These are phyloP conservation scores for Petunia hybrid DNA, from an alignment of 305 asterid genomes.

Conservation along the genomic window DNA sequence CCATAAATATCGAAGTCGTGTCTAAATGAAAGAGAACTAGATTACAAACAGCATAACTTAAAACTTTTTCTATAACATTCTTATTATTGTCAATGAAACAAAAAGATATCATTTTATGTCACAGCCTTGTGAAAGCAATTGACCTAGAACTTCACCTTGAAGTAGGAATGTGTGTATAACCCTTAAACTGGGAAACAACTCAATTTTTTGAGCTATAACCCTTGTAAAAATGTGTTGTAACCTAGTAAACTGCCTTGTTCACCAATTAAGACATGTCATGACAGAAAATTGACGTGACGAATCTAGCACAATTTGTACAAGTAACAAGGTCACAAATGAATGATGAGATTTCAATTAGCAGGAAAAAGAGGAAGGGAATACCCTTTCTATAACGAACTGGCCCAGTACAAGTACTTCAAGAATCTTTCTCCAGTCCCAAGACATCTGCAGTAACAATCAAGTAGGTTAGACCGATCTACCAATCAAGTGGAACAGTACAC, in stretches of 20 bases:
- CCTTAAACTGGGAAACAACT: not conserved
- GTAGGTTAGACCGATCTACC: conserved; percentile 24
- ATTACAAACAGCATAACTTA: not conserved
- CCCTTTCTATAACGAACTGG: conserved; percentile 92
- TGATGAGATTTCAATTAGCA: conserved; percentile 2
- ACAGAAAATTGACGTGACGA: conserved; percentile 2
- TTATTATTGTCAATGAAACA: not conserved
- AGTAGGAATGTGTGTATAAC: not conserved
- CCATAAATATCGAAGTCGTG: not conserved
- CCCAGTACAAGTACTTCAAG: conserved; percentile 93
- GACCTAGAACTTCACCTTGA: not conserved
- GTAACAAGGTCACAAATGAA: conserved; percentile 8
- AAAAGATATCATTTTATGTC: not conserved
- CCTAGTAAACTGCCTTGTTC: not conserved
- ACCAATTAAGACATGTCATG: not conserved
- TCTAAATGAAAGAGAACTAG: not conserved
- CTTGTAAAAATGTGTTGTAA: not conserved
- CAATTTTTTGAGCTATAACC: not conserved
- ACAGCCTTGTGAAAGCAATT: conserved; percentile 9
- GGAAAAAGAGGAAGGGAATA: conserved; percentile 36
- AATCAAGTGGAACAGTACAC: not conserved
- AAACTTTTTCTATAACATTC: not conserved
- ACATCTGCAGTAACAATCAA: conserved; percentile 60
- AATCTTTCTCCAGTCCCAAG: conserved; percentile 99
- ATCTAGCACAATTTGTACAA: conserved; percentile 1